Evolutionary conservation across 2,329 filamentous ascomycete genomes (phyloP).

Genomic region (Xylaria sp.): DNA sequence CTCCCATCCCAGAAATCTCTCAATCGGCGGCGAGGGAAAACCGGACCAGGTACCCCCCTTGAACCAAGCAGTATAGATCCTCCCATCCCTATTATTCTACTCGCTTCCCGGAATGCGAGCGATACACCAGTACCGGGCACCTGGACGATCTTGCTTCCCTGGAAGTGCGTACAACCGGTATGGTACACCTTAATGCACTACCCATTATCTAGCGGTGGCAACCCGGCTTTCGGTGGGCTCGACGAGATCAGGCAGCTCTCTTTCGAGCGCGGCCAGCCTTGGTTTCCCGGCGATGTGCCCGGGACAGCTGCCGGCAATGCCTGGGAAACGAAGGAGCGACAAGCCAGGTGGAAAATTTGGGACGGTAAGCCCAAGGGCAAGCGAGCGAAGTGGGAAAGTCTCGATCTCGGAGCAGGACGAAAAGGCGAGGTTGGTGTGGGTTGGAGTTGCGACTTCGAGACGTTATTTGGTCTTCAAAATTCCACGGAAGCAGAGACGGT

Average conservation of each 20-base stretch:
- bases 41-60: slow-evolving; percentile 71
- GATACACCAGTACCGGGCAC: slow-evolving; percentile 68
- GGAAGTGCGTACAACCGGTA: slow-evolving; percentile 85
- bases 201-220: slow-evolving; percentile 81
- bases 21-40: slow-evolving; percentile 77
- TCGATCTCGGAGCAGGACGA: slow-evolving; percentile 77
- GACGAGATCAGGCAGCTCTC: slow-evolving; percentile 81
- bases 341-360: slow-evolving; percentile 73
- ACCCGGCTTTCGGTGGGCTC: slow-evolving; percentile 83
- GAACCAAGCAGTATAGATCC: slow-evolving; percentile 71
- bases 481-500: slow-evolving; percentile 39
- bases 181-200: slow-evolving; percentile 90
- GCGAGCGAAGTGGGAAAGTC: slow-evolving; percentile 76
- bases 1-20: slow-evolving; percentile 82
- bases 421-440: slow-evolving; percentile 87
- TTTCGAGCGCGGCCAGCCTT: slow-evolving; percentile 81
- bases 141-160: slow-evolving; percentile 89
- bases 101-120: slow-evolving; percentile 65
- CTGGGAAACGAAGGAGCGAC: slow-evolving; percentile 78
- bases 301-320: slow-evolving; percentile 80
- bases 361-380: slow-evolving; percentile 83
- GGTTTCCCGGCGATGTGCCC: slow-evolving; percentile 88
- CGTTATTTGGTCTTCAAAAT: slow-evolving; percentile 62
- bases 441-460: slow-evolving; percentile 85
- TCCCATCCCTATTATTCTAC: slow-evolving; percentile 79